Percentiles rank a stretch among this genome's conserved stretches.
phyloP scores from a whole-genome alignment of 345 rosid genomes.

The Pistacia vera region DNA sequence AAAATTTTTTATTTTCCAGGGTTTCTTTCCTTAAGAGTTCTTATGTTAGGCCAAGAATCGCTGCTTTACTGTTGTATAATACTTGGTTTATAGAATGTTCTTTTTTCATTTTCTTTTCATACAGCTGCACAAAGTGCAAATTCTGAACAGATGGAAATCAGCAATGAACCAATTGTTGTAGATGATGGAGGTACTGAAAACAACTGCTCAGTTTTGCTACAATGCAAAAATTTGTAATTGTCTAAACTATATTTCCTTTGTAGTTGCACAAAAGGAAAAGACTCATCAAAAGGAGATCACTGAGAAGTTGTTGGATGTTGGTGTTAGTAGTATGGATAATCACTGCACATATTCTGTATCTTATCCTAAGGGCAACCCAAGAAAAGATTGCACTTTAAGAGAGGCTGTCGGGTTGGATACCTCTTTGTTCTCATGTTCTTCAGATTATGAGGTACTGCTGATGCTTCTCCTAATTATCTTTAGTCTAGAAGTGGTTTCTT shows the following conservation, averaged over 20 bases:
- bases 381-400: conserved; percentile 13
- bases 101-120: background rate
- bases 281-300: conserved; percentile 12
- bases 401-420: conserved; percentile 22
- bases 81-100: background rate
- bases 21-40: background rate
- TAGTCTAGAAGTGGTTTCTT: background rate
- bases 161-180: conserved; percentile 19
- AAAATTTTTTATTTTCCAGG: background rate
- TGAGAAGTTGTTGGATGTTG: conserved; percentile 18
- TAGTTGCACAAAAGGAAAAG: conserved; percentile 14
- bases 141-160: conserved; percentile 4
- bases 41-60: background rate
- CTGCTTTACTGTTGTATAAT: background rate
- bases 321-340: conserved; percentile 15
- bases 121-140: conserved; percentile 17
- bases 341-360: conserved; percentile 8
- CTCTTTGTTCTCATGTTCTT: conserved; percentile 26
- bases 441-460: conserved; percentile 24
- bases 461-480: conserved; percentile 7
- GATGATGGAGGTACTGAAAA: conserved; percentile 20
- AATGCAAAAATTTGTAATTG: conserved; percentile 8
- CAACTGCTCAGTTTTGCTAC: background rate
- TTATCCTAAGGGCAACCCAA: conserved; percentile 9
- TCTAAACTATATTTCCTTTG: background rate